Evolutionary conservation across 2,329 filamentous ascomycete genomes (phyloP).

Genomic region (Penicillium thymicola): DNA sequence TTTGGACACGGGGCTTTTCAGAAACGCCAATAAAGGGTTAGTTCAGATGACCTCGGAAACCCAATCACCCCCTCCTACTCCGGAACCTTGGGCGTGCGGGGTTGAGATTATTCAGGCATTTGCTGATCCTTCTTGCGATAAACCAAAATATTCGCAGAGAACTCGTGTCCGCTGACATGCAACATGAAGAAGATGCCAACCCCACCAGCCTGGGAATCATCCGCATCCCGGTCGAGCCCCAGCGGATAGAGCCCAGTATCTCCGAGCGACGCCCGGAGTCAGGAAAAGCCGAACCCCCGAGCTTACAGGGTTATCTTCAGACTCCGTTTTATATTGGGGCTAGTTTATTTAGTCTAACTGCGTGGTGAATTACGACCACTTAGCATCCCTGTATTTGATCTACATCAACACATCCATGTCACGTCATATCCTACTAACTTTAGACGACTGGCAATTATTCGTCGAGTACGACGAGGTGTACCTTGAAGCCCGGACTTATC

Average conservation of each 20-base stretch:
- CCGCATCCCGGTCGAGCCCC: conserved; percentile 73
- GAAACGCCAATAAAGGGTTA: too few species aligned
- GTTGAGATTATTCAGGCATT: too few species aligned
- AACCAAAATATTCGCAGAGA: conserved; percentile 83
- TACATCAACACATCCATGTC: neutral
- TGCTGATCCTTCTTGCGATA: conserved; percentile 61
- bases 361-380: neutral
- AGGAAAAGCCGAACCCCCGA: neutral
- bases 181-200: conserved; percentile 90
- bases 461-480: neutral
- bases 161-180: conserved; percentile 92
- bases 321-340: neutral
- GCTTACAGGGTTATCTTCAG: neutral
- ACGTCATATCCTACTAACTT: neutral
- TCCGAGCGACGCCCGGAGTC: neutral
- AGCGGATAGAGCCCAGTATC: conserved; percentile 47
- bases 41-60: too few species aligned
- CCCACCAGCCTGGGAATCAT: conserved; percentile 78
- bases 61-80: too few species aligned
- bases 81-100: too few species aligned
- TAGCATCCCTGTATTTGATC: neutral
- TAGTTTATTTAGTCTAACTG: neutral
- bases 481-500: neutral
- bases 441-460: neutral
- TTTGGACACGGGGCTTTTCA: too few species aligned